Percentiles rank a stretch among this genome's conserved stretches.
Evolutionary conservation across 1,284 basidiomycete species (phyloP).

Genomic region (Malassezia globosa): DNA sequence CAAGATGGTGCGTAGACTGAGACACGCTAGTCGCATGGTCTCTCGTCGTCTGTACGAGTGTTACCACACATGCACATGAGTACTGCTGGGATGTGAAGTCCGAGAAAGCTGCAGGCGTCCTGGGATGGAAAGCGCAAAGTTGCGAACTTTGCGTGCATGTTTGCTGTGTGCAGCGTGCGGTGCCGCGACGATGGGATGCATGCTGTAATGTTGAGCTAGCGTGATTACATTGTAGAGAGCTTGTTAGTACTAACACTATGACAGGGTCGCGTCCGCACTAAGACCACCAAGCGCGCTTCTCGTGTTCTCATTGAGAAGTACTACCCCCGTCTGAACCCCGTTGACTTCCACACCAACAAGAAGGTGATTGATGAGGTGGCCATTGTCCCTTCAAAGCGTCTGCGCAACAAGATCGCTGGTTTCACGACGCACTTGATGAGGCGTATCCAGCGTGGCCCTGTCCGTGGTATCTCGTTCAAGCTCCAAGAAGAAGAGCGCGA

Average conservation of each 20-base stretch:
- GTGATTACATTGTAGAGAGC: too few species aligned
- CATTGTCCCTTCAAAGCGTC: constrained; percentile 92
- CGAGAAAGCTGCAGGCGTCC: too few species aligned
- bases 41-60: too few species aligned
- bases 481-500: constrained; percentile 99
- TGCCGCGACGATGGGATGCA: too few species aligned
- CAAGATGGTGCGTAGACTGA: constrained; percentile 18
- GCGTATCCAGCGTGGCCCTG: constrained; percentile 97
- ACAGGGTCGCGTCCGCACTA: constrained; percentile 97
- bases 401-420: constrained; percentile 98
- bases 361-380: constrained; percentile 90
- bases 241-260: constrained; percentile 14
- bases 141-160: too few species aligned
- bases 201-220: too few species aligned
- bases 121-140: too few species aligned
- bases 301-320: constrained; percentile 99
- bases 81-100: too few species aligned
- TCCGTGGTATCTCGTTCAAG: constrained; percentile 99
- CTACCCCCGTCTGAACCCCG: constrained; percentile 51
- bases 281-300: constrained; percentile 99
- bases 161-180: too few species aligned
- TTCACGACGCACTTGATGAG: constrained; percentile 99
- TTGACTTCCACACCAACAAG: constrained; percentile 71
- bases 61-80: too few species aligned
- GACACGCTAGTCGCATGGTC: too few species aligned